Conservation (phyloP, 2,329 filamentous ascomycete genomes). For the Colletotrichum echinochloae region DNA sequence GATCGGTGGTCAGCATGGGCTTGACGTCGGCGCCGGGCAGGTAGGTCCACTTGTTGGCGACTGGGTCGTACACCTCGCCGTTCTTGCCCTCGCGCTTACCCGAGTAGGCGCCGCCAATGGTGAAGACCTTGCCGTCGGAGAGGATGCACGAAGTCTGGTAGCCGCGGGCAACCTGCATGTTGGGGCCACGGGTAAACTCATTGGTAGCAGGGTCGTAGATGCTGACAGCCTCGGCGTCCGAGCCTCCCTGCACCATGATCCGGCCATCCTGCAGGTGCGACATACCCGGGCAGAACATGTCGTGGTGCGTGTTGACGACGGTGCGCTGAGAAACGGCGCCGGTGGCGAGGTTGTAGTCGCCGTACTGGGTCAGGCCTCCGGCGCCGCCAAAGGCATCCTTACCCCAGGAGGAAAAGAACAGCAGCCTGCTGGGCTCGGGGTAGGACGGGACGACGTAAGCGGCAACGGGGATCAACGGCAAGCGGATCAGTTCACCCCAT, state of each 20-base stretch:
- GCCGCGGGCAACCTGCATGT: constrained; percentile 61
- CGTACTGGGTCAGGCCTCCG: constrained; percentile 42
- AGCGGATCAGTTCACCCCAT: constrained; percentile 45
- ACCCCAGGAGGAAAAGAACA: constrained; percentile 46
- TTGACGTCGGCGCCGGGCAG: constrained; percentile 57
- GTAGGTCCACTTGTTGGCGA: constrained; percentile 58
- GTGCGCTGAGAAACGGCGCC: constrained; percentile 47
- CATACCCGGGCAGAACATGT: constrained; percentile 70
- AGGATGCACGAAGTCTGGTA: constrained; percentile 65
- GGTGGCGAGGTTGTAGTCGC: constrained; percentile 43
- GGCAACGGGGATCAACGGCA: constrained; percentile 47
- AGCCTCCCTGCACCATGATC: constrained; percentile 66
- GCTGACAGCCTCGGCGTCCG: constrained; percentile 60
- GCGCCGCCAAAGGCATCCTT: constrained; percentile 44
- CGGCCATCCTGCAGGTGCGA: constrained; percentile 60
- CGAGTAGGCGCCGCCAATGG: constrained; percentile 66
- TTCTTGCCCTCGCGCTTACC: constrained; percentile 64
- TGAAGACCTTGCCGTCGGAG: constrained; percentile 67
- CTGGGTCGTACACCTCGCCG: constrained; percentile 65
- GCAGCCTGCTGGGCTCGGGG: constrained; percentile 43
- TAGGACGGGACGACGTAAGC: constrained; percentile 46
- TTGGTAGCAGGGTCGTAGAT: constrained; percentile 57
- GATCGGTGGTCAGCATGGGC: constrained; percentile 63
- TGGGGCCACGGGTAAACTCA: constrained; percentile 53
- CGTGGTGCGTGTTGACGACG: constrained; percentile 58